Base-by-base conservation (phyloP, 2,329 filamentous ascomycete genomes). In the Cercospora zeina region DNA sequence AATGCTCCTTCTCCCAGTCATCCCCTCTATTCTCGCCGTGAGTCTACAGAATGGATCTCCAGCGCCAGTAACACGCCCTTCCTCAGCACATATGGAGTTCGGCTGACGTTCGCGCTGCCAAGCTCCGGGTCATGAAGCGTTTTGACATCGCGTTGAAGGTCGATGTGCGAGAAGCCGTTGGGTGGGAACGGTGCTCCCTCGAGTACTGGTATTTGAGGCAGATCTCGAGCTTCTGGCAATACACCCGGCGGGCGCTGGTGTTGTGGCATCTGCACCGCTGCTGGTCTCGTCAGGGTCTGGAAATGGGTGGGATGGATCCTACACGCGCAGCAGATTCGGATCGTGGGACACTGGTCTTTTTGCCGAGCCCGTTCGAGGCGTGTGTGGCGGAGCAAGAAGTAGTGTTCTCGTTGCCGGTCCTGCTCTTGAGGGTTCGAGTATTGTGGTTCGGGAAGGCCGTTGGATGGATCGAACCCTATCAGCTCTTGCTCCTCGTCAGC, bases 301-400 rank as follows among this genome's bases (percentile, higher is more conserved):
- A 74, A 74, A 49, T 73, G 71, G 8, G 69, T 59, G 3, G 64
- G 36, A 39, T 69, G 66, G 2, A 74, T 68, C 37, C 72, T 69
- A 60, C 70, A 73, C 6, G 69, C 69, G 57, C 71, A 72, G 27
- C 67, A 67, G 42, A 74, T 65, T 13, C 66, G 67, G 37, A 74
- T 70, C 11, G 53, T 62, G 5, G 72, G 71, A 13, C 67, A 16
- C 9, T n/a, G 9, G 7, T 53, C 45, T 13, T 53, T 51, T 42
- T 51, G 45, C 16, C 33, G 11, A 5, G 47, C 47, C 11, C 56
- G 45, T 39, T 59, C 56, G 3, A 39, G 13, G 13, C 56, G 56
- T 27, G 56, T 36, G n/a, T 59, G 56, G 1, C 47, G 56, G 3
- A 59, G 56, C 47, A 51, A 47, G 30, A 51, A 59, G 45, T 59